Evolutionary conservation across 495 filamentous ascomycete species (phyloP).

Genomic region (Podospora bellae-mahoneyi): DNA sequence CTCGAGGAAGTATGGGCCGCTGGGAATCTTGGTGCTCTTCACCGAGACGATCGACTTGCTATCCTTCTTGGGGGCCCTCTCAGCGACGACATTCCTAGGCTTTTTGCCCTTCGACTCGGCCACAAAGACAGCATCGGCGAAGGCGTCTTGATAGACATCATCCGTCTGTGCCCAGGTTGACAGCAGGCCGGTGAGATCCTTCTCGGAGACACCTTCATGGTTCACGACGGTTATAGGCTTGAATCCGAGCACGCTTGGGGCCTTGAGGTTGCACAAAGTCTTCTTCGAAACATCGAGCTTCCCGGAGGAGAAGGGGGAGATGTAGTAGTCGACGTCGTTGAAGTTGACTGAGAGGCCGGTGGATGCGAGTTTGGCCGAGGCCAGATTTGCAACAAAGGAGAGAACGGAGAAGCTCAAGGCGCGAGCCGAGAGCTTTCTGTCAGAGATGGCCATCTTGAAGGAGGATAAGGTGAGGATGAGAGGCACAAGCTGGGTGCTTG

Average conservation of each 20-base stretch:
- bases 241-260: constrained; percentile 22
- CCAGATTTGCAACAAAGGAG: constrained; percentile 13
- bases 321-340: constrained; percentile 45
- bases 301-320: constrained; percentile 31
- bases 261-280: constrained; percentile 3
- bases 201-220: constrained; percentile 22
- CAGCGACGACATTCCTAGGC: neutral
- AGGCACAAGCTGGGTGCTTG: no score
- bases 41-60: constrained; percentile 26
- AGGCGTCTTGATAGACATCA: constrained; percentile 44
- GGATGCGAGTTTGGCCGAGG: constrained; percentile 24
- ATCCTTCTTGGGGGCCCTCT: constrained; percentile 8
- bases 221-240: constrained; percentile 43
- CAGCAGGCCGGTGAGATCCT: constrained; percentile 27
- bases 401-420: constrained; percentile 17
- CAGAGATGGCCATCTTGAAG: constrained; percentile 13
- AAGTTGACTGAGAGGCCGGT: constrained; percentile 42
- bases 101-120: constrained; percentile 14
- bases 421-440: constrained; percentile 5
- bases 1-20: constrained; percentile 50
- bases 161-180: constrained; percentile 33
- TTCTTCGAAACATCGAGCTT: constrained; percentile 17
- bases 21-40: constrained; percentile 31
- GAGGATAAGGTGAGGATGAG: neutral
- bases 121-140: constrained; percentile 33